Evolutionary conservation across 2,329 filamentous ascomycete species (phyloP).

Genomic region (Microcyclosporella mali): DNA sequence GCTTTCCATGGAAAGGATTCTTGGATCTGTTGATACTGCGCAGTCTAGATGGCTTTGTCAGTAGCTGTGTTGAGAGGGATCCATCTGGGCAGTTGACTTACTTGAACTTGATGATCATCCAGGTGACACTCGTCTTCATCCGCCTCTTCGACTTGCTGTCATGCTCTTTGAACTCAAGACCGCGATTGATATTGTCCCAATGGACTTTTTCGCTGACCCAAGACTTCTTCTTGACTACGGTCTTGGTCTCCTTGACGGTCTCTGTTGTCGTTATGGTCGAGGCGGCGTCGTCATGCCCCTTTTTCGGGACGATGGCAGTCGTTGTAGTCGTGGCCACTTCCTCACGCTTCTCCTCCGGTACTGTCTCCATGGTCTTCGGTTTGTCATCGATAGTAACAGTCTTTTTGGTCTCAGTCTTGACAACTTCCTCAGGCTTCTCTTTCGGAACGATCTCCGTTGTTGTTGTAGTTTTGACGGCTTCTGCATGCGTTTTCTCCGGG

Average conservation of each 20-base stretch:
- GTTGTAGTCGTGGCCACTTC: too few relatives aligned
- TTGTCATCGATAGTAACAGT: not conserved
- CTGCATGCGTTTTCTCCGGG: not conserved
- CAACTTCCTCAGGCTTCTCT: not conserved
- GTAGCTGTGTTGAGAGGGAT: too few relatives aligned
- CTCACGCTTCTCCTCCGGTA: not conserved
- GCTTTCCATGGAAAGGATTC: too few relatives aligned
- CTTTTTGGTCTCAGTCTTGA: constrained; percentile 1
- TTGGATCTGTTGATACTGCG: too few relatives aligned
- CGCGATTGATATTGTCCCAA: not conserved
- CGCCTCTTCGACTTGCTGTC: not conserved
- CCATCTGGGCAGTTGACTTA: too few relatives aligned
- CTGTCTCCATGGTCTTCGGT: not conserved
- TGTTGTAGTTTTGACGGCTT: too few relatives aligned
- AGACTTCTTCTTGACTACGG: constrained; percentile 1
- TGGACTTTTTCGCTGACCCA: constrained; percentile 1
- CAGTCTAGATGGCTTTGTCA: too few relatives aligned
- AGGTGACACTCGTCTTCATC: not conserved
- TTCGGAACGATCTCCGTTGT: too few relatives aligned
- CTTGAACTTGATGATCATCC: constrained; percentile 1
- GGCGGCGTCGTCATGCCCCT: not conserved
- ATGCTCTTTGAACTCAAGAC: not conserved
- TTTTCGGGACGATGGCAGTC: not conserved
- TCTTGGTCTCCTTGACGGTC: not conserved
- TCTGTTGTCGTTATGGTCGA: not conserved